Base-by-base conservation (phyloP, 2,329 filamentous ascomycete species). In the Alternaria novae-zelandiae region DNA sequence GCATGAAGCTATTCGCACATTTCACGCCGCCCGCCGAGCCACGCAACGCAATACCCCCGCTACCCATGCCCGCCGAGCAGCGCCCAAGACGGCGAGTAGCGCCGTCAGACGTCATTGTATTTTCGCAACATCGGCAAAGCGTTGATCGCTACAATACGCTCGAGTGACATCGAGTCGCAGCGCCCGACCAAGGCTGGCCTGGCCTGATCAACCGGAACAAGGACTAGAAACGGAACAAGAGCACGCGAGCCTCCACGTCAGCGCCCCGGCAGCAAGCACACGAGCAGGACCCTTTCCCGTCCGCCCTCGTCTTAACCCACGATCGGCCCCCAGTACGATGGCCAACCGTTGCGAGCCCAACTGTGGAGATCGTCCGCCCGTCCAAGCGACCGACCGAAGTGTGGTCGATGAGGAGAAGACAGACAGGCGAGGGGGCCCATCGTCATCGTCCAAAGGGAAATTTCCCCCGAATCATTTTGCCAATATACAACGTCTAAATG, bases 401-500 rank as follows among this genome's bases (percentile, higher is more conserved):
- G 49, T 51, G 43, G 57, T 50, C 20, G 54, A 63, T 56, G 56
- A 30, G 36, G 36, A 41, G 36, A 11, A 21, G 44, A 46, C 21
- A 7, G 44, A 46, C 36, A 17, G 36, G 36, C 36, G 44, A 46
- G 44, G 20, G 17, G 13, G 32, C 15, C 44, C 44, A 9, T 46
- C 44, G 36, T 17, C 12, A 46, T 28, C 47, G 47, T 50, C 17
- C 28, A 66, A 44, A 41, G 36, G 36, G 32, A 15, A 43, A 57
- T 58, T 47, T 54, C 43, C 15, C 36, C 62, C 67, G 63, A 66
- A 59, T 41, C 36, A 17, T 65, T 66, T 30, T 59, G 62, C 62
- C 28, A 53, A 62, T 61, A 67, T 66, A 66, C 62, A 54, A 71
- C 69, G 57, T 45, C 69, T 72, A 72, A 73, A 74, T 66, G 67